Evolutionary conservation across 805 yeast species (phyloP).

Genomic region (Komagataella ulmi): DNA sequence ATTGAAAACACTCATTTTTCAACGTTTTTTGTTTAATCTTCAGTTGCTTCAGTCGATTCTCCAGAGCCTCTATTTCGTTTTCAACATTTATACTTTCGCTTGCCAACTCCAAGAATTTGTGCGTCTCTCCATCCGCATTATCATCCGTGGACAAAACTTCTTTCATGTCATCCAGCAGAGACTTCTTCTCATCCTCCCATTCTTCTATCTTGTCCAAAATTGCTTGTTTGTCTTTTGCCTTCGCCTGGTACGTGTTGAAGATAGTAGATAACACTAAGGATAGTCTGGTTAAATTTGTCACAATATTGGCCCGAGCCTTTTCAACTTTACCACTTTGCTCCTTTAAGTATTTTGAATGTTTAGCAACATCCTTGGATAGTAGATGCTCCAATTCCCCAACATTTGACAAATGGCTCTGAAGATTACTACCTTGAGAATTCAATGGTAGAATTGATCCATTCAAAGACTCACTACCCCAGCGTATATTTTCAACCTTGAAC

Average conservation of each 20-base stretch:
- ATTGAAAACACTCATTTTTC: constrained; percentile 24
- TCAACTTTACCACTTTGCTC: neutral
- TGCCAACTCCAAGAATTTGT: neutral
- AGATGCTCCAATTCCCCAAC: neutral
- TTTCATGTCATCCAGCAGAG: neutral
- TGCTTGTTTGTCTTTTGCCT: neutral
- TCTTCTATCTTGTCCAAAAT: neutral
- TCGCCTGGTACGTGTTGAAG: neutral
- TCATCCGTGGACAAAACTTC: neutral
- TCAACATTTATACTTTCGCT: neutral
- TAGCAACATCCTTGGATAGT: neutral
- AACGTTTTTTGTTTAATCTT: constrained; percentile 21
- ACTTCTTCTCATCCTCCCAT: neutral
- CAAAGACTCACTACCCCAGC: neutral
- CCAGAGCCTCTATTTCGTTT: constrained; percentile 24
- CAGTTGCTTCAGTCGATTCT: constrained; percentile 18
- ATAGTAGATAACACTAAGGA: neutral
- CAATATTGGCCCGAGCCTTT: neutral
- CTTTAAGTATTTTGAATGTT: neutral
- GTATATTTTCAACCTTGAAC: neutral
- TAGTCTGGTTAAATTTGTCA: neutral
- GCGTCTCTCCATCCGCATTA: neutral
- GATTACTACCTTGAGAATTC: neutral
- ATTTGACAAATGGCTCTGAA: neutral
- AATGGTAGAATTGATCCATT: neutral